Conservation (phyloP, 2,329 filamentous ascomycete genomes). For the Hypocrella siamensis region DNA sequence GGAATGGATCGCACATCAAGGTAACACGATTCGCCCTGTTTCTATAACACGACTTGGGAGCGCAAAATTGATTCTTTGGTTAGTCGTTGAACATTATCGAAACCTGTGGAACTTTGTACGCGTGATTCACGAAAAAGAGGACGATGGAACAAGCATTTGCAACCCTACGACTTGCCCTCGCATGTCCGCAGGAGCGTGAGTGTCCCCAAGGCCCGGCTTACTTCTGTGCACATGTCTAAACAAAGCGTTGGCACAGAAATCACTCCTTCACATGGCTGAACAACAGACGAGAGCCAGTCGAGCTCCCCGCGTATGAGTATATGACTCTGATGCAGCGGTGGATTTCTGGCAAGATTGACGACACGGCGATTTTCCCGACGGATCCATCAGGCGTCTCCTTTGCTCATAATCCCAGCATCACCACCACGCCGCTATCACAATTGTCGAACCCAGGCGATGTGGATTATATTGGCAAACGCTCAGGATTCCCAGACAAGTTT, state of each 20-base stretch:
- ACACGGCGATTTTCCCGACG: conserved; percentile 79
- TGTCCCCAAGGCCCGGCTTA: conserved; percentile 10
- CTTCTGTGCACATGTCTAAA: not conserved
- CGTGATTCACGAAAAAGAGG: conserved; percentile 74
- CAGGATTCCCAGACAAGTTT: conserved; percentile 84
- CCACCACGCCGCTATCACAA: conserved; percentile 43
- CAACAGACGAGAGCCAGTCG: conserved; percentile 70
- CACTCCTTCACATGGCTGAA: conserved; percentile 97
- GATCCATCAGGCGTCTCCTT: conserved; percentile 58
- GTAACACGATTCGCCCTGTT: too few relatives aligned
- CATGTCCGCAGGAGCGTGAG: conserved; percentile 89
- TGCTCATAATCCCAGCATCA: conserved; percentile 44
- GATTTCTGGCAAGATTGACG: conserved; percentile 92
- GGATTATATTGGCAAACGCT: conserved; percentile 80
- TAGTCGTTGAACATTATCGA: conserved; percentile 86
- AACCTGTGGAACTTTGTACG: conserved; percentile 80
- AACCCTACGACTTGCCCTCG: conserved; percentile 72
- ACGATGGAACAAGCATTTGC: conserved; percentile 64
- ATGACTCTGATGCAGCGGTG: conserved; percentile 93
- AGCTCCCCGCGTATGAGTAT: conserved; percentile 84
- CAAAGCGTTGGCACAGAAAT: conserved; percentile 41
- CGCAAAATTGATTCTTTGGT: too few relatives aligned
- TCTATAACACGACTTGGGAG: too few relatives aligned
- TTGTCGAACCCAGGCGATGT: conserved; percentile 44
- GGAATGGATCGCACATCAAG: conserved; percentile 92